Evolutionary conservation across 352 stramenopile genomes (phyloP).

Genomic region (Phytophthora podocarpi): DNA sequence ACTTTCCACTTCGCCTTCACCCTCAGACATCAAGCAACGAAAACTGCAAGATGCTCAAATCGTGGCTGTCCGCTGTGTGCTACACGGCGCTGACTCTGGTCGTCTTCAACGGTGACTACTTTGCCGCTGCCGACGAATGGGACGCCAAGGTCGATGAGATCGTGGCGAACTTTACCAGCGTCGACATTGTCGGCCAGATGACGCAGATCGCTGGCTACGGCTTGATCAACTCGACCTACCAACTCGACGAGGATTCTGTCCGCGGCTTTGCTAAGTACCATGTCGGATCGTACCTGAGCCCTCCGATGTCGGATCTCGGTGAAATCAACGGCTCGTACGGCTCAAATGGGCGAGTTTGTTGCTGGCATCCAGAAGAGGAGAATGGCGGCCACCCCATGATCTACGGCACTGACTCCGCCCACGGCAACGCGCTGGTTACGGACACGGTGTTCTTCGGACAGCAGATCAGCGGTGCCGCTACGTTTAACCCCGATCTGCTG

Average conservation of each 20-base stretch:
- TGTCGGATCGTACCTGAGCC: conserved; percentile 88
- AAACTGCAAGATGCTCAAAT: conserved; percentile 30
- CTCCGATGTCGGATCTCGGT: conserved; percentile 14
- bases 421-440: conserved; percentile 78
- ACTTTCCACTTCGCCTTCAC: conserved; percentile 31
- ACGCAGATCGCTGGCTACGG: conserved; percentile 82
- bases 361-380: conserved; percentile 71
- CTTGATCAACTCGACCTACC: conserved; percentile 60
- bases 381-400: conserved; percentile 62
- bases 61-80: conserved; percentile 19
- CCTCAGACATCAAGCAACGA: conserved; percentile 7
- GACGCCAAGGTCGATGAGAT: conserved; percentile 28
- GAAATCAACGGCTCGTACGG: conserved; percentile 18
- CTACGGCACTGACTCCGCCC: conserved; percentile 85
- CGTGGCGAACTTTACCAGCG: conserved; percentile 29
- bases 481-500: conserved; percentile 78
- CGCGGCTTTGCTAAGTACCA: conserved; percentile 67
- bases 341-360: conserved; percentile 69
- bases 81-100: conserved; percentile 20
- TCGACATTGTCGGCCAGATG: conserved; percentile 82
- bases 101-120: conserved; percentile 11
- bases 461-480: conserved; percentile 76
- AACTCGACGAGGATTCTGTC: conserved; percentile 59
- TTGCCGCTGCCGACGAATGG: conserved; percentile 23
- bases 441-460: conserved; percentile 78